Evolutionary conservation across 192 early-diverging fungal species (phyloP), one percentile per base, ranked within the genome.

Genomic region (Mortierella hygrophila): DNA sequence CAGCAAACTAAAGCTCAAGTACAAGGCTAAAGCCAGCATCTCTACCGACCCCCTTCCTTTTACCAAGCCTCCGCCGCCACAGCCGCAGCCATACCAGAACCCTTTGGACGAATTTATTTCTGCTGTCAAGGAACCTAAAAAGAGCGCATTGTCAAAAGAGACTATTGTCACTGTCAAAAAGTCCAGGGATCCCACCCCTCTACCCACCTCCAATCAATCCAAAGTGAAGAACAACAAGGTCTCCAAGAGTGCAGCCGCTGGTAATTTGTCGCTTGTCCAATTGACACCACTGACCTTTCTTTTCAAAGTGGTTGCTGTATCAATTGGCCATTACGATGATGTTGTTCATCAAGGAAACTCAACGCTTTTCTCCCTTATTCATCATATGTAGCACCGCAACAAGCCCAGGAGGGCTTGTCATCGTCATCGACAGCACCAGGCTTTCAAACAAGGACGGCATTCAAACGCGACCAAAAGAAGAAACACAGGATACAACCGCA

Each of bases 401-500:
- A 21, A 23, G 20, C 35, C 6, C 69, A 41, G 13, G 35, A 42
- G 38, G 69, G 49, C 0, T 20, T 52, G 49, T 52, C 49, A 20
- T 52, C 49, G 49, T 6, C 18, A 18, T 52, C 49, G 49, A 52
- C 49, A 21, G 49, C 18, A 52, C 49, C 49, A 20, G 49, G 49
- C 18, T 21, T 21, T 52, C 18, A 6, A 52, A 6, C 49, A 52
- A 52, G 49, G 49, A 52, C 49, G 21, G 0, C 69, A 70, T 38
- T 42, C 21, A 70, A 70, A 6, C 69, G 38, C 6, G 35, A 70
- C 18, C 20, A 65, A 11, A 26, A 65, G 23, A 47, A 65, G 26
- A 26, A 65, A 26, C 23, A 37, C 35, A 78, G 79, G 37, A 81
- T 80, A 20, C 47, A 49, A 29, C 11, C 72, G 3, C 15, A 55